Base-by-base conservation (phyloP, 768 basidiomycete genomes). In the Lactarius evosmus region DNA sequence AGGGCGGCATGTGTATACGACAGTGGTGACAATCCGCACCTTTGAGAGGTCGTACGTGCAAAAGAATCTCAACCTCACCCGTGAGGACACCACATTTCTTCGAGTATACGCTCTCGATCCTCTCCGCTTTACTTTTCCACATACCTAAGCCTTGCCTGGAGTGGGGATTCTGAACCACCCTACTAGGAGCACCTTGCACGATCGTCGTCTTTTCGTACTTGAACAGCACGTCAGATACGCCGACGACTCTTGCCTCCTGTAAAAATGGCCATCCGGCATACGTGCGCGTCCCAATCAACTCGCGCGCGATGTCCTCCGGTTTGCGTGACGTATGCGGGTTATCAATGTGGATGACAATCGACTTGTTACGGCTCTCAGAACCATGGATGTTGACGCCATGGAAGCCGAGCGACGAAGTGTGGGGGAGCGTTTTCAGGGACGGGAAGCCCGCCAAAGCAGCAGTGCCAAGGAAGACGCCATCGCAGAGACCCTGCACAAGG, bases 321-420 rank as follows among this genome's bases (percentile, higher is more conserved):
- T 86, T 89, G 67, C 78, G 78, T 52, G 75, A 75, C 65, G 93
- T 91, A 72, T 88, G 82, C 0, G 82, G 82, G 71, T 93, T 91
- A 54, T 89, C 78, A 69, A 98, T 85, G 67, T 90, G 85, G 27
- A 98, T 82, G 57, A 98, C 79, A 87, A 99, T 95, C 2, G 93
- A 95, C 75, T 95, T 93, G 77, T 96, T 96, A 40, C 88, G 82
- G 67, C 87, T 92, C 72, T 97, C 95, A 0, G 85, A 78, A 59
- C 93, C 92, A 74, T 98, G 96, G 14, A 98, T 87, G 72, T 95
- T 97, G 69, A 98, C 95, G 25, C 88, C 85, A 71, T 98, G 96
- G 74, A 85, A 82, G 17, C 88, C 94, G 27, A 98, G 79, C 27
- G 79, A 77, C 12, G 89, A 86, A 0, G 83, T 85, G 71, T 93